A percentile compares a stretch with the other conserved stretches of the same genome.
These are phyloP conservation scores for Theileria equi DNA, from an alignment of 169 alveolate species.

Conservation along the genomic window DNA sequence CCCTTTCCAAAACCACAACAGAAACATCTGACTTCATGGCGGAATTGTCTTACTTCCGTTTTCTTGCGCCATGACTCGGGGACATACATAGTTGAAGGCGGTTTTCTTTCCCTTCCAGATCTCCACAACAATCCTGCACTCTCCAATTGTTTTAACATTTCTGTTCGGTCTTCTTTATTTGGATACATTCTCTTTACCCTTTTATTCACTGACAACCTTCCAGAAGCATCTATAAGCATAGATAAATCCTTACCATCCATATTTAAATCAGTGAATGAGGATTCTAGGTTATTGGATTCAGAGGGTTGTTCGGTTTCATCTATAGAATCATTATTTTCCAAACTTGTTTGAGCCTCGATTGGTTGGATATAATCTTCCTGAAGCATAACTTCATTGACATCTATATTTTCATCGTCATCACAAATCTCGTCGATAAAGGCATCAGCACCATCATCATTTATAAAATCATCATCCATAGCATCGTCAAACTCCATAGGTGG, in stretches of 20 bases:
- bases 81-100: slow-evolving; percentile 70
- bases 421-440: slow-evolving; percentile 41
- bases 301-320: background rate
- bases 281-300: background rate
- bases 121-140: slow-evolving; percentile 71
- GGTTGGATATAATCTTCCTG: slow-evolving; percentile 59
- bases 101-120: slow-evolving; percentile 72
- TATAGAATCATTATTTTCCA: background rate
- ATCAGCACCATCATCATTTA: slow-evolving; percentile 31
- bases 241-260: too few species aligned
- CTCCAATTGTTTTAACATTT: slow-evolving; percentile 42
- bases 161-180: slow-evolving; percentile 27
- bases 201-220: slow-evolving; percentile 8
- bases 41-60: slow-evolving; percentile 76
- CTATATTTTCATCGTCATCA: slow-evolving; percentile 63
- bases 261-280: too few species aligned
- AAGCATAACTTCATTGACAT: slow-evolving; percentile 70
- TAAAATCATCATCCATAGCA: slow-evolving; percentile 41
- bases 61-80: slow-evolving; percentile 76
- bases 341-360: background rate
- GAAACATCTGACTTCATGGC: slow-evolving; percentile 85
- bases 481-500: slow-evolving; percentile 68
- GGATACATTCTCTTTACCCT: slow-evolving; percentile 26
- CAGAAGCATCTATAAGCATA: background rate
- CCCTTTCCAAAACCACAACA: slow-evolving; percentile 83